Evolutionary conservation across 2,329 filamentous ascomycete genomes (phyloP).

Genomic region (Rhinocladiella mackenziei): DNA sequence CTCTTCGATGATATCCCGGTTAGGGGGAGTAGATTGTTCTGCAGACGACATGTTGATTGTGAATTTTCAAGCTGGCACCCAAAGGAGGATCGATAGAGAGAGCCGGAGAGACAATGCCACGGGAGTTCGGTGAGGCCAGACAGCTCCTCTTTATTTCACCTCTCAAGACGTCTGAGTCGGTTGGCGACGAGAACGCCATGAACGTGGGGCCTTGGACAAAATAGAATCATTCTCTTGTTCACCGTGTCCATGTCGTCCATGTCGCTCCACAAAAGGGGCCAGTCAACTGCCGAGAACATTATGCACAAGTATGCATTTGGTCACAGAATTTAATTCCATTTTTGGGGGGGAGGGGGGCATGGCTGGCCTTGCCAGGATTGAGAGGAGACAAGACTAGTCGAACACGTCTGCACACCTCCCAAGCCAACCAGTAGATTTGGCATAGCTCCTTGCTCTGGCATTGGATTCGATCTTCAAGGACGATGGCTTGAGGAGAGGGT

Average conservation of each 20-base stretch:
- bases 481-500: neutral
- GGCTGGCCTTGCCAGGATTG: too few species aligned
- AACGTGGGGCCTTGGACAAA: conserved; percentile 11
- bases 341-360: too few species aligned
- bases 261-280: neutral
- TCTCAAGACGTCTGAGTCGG: neutral
- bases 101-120: neutral
- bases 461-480: conserved; percentile 6
- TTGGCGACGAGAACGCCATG: conserved; percentile 1
- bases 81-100: neutral
- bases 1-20: conserved; percentile 19
- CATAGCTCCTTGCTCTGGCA: too few species aligned
- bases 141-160: conserved; percentile 3
- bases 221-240: neutral
- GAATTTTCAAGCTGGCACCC: neutral
- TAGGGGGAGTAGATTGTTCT: conserved; percentile 11
- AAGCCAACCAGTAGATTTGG: too few species aligned
- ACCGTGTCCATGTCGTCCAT: neutral
- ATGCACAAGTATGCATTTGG: conserved; percentile 11
- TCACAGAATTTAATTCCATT: conserved; percentile 21
- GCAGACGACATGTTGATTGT: conserved; percentile 14
- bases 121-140: neutral
- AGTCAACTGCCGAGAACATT: conserved; percentile 11
- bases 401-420: too few species aligned
- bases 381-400: too few species aligned